These are phyloP conservation scores for Solanum habrochaites DNA, from an alignment of 257 asterid species.

Conservation along the genomic window DNA sequence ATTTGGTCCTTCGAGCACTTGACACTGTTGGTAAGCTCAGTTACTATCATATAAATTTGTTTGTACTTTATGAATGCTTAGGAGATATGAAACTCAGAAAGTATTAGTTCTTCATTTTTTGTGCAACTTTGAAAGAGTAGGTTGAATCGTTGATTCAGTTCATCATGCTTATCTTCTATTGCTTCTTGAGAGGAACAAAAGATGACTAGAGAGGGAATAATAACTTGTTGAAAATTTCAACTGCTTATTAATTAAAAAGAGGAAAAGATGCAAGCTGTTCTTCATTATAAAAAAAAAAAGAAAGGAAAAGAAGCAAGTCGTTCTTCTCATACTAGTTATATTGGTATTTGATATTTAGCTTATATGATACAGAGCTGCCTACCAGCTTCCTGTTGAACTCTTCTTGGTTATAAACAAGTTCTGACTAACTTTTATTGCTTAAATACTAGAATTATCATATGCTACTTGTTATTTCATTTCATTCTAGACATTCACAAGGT, in stretches of 20 bases:
- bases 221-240: background rate
- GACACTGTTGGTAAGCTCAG: conserved; percentile 88
- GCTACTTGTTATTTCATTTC: background rate
- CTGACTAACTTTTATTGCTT: background rate
- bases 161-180: background rate
- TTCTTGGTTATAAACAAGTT: background rate
- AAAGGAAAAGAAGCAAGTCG: background rate
- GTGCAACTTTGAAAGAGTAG: background rate
- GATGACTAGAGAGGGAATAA: background rate
- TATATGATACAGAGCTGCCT: background rate
- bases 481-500: background rate
- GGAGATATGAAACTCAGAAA: background rate
- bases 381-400: background rate
- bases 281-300: background rate
- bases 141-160: background rate
- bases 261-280: background rate
- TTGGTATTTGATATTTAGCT: background rate
- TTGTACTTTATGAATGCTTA: background rate
- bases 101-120: background rate
- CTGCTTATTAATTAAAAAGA: background rate
- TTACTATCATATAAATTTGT: background rate
- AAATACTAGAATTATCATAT: background rate
- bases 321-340: background rate
- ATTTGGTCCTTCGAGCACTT: conserved; percentile 96
- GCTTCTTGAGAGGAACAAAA: background rate